These are phyloP conservation scores for Tilletia caries DNA, from an alignment of 1,284 basidiomycete genomes.

Conservation along the genomic window DNA sequence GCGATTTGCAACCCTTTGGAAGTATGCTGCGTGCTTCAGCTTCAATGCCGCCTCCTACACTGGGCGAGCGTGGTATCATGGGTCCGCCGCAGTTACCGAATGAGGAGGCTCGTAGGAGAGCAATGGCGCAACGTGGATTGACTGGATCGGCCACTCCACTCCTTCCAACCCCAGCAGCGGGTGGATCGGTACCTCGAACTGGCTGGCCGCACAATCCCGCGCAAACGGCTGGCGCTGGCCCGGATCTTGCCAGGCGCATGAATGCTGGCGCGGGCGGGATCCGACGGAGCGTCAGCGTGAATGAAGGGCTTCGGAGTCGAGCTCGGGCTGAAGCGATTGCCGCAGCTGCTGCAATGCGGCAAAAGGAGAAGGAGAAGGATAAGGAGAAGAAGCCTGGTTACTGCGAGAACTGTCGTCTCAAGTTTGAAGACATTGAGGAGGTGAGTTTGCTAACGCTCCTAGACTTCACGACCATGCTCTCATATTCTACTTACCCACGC, in stretches of 20 bases:
- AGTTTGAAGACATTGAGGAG: conserved; percentile 81
- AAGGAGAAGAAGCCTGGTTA: conserved; percentile 87
- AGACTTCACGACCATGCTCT: not conserved
- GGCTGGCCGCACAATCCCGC: too few relatives aligned
- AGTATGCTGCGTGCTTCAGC: too few relatives aligned
- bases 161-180: too few relatives aligned
- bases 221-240: not conserved
- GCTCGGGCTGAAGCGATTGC: not conserved
- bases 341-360: not conserved
- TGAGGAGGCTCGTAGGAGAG: not conserved
- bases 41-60: too few relatives aligned
- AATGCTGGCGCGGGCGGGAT: conserved; percentile 5
- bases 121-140: not conserved
- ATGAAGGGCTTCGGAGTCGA: conserved; percentile 19
- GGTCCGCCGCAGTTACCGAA: not conserved
- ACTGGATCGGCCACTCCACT: too few relatives aligned
- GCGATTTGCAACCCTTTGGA: too few relatives aligned
- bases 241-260: not conserved
- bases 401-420: conserved; percentile 90
- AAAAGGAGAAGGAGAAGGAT: conserved; percentile 14
- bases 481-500: too few relatives aligned
- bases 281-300: conserved; percentile 30
- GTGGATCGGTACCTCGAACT: too few relatives aligned
- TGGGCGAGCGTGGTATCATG: not conserved
- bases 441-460: conserved; percentile 60